Base-by-base conservation (phyloP, 2,329 filamentous ascomycete genomes). In the Trichophaea hybrida region DNA sequence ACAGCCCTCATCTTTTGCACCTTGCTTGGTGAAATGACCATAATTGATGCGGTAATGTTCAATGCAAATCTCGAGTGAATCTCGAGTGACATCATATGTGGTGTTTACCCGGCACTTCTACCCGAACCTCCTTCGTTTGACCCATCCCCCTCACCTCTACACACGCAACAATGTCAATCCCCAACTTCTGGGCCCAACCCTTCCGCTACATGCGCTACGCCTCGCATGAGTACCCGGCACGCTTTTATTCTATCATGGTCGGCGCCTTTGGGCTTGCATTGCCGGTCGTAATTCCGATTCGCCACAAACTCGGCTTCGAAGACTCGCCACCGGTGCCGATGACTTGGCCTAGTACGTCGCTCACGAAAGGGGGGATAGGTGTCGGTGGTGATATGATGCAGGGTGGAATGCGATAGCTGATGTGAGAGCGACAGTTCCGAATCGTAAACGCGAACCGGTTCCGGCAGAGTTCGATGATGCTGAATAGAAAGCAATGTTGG, bases 131-230 rank as follows among this genome's bases (percentile, higher is more conserved):
- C 50, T 34, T 37, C 10, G n/a, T 33, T 37, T n/a, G 37, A n/a
- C 33, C 13, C 50, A n/a, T n/a, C 50, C 34, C n/a, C 50, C 12
- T 32, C 34, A 24, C n/a, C 38, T 6, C 15, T 13, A 50, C 35
- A 38, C 33, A n/a, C 44, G 50, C 5, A 34, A 75, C 66, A 63
- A 89, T 89, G 84, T 78, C 80, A 62, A 77, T 79, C 58, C 85
- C 88, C 69, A 78, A 78, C 69, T 96, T 98, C 85, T 96, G 85
- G 82, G 79, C 82, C 67, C 79, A 80, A 61, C 93, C 93, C 65
- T 70, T 94, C 72, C 83, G 83, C 69, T 97, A 95, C 82, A 75
- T 86, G 70, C 84, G 84, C 74, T 97, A 90, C 88, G 83, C 89
- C 57, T 80, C 86, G 55, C 84, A 88, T 75, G 85, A 93, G 74